A percentile compares a stretch with the other conserved stretches of the same genome.
Conservation (phyloP, 495 filamentous ascomycete genomes). For the Talaromyces thailandensis region DNA sequence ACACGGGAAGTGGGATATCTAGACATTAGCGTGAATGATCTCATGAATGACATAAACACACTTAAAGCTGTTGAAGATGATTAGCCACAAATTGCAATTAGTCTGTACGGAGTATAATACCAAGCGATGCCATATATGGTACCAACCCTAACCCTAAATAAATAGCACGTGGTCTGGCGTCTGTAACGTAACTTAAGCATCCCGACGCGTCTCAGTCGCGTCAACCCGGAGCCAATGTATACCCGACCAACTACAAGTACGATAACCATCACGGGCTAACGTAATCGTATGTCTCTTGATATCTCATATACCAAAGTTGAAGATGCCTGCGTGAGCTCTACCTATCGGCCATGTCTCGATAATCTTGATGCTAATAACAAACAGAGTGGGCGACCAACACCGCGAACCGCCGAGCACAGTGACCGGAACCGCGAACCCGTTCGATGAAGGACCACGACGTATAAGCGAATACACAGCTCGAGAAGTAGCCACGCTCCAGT, state of each 20-base stretch:
- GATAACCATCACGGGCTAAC: not conserved
- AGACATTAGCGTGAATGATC: not conserved
- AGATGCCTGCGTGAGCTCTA: conserved; percentile 9
- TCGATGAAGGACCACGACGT: conserved; percentile 57
- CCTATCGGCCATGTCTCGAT: not conserved
- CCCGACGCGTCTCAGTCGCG: conserved; percentile 3
- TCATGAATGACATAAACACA: not conserved
- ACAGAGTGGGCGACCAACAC: conserved; percentile 78
- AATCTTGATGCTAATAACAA: not conserved
- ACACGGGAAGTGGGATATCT: conserved; percentile 2
- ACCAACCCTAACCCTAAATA: not conserved
- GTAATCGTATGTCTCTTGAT: not conserved
- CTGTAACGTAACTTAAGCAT: not conserved
- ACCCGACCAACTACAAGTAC: not conserved
- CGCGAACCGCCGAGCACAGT: conserved; percentile 24
- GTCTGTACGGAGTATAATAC: not conserved
- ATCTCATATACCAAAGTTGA: not conserved
- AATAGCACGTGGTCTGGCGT: conserved; percentile 32
- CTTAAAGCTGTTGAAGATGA: not conserved
- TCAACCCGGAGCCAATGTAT: not conserved
- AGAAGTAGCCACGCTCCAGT: conserved; percentile 83
- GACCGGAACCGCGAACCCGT: conserved; percentile 55
- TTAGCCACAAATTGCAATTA: not conserved
- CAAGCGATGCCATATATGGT: not conserved
- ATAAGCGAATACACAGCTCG: conserved; percentile 76